A percentile compares a stretch with the other conserved stretches of the same genome.
Conservation (phyloP, 2,329 filamentous ascomycete genomes). For the Thelonectria blattea region DNA sequence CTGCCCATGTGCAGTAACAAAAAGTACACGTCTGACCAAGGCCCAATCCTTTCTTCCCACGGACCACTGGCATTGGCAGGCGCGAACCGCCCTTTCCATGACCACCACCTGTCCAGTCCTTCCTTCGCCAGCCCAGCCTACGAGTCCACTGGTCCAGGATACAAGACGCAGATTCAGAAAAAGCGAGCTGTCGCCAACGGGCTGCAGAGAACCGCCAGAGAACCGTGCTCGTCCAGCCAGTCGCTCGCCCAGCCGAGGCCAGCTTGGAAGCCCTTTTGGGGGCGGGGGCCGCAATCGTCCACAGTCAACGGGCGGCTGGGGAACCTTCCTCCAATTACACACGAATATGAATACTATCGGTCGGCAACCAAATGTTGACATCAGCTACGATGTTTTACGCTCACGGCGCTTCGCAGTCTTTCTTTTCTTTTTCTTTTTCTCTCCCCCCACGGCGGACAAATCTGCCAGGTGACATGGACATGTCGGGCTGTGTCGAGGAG, state of each 20-base stretch:
- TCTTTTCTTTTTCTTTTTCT: not conserved
- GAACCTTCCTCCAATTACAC: not conserved
- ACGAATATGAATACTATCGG: no score
- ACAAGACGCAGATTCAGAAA: not conserved
- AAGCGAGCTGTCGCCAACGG: constrained; percentile 9
- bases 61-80: no score
- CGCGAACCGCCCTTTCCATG: no score
- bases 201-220: constrained; percentile 3
- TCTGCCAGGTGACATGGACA: not conserved
- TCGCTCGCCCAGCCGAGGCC: not conserved
- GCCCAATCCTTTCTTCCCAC: not conserved
- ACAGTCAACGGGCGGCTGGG: constrained; percentile 9
- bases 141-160: not conserved
- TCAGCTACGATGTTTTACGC: not conserved
- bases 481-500: no score
- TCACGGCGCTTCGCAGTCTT: not conserved
- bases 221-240: constrained; percentile 8
- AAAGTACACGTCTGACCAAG: not conserved
- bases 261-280: not conserved
- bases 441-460: not conserved
- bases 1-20: not conserved
- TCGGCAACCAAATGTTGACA: not conserved
- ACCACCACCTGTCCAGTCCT: not conserved
- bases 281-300: constrained; percentile 1
- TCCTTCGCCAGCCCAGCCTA: constrained; percentile 3